Percentiles rank a stretch among this genome's conserved stretches.
phyloP scores from a whole-genome alignment of 768 basidiomycete genomes.

The Gautieria morchelliformis region DNA sequence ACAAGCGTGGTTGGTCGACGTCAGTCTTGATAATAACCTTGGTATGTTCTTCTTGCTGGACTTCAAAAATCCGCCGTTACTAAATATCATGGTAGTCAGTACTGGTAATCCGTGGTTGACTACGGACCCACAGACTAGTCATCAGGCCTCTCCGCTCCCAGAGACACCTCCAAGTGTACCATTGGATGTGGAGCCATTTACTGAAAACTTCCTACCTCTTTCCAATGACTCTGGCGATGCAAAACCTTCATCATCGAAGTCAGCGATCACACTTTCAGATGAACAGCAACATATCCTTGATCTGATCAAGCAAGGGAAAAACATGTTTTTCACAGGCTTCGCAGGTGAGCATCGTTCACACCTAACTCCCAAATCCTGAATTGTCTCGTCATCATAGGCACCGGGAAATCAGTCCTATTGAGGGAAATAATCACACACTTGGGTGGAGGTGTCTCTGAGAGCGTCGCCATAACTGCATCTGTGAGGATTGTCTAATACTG shows the following conservation, averaged over 20 bases:
- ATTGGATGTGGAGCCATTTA: neutral
- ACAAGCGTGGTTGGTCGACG: neutral
- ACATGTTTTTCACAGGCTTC: conserved; percentile 80
- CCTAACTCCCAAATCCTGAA: neutral
- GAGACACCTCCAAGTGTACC: neutral
- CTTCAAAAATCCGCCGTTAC: neutral
- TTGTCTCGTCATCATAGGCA: conserved; percentile 32
- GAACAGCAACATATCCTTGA: conserved; percentile 45
- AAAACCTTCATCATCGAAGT: neutral
- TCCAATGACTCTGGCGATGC: neutral
- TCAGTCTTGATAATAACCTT: neutral
- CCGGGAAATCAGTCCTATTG: conserved; percentile 77
- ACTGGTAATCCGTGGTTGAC: neutral
- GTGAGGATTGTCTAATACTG: conserved; percentile 20
- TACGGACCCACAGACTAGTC: neutral
- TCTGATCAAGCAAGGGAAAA: conserved; percentile 52
- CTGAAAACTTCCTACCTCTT: neutral
- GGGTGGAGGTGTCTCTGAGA: conserved; percentile 24
- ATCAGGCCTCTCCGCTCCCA: neutral
- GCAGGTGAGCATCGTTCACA: conserved; percentile 41
- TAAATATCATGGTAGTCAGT: neutral
- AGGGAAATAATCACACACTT: conserved; percentile 57
- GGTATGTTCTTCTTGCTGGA: neutral
- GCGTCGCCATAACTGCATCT: conserved; percentile 62
- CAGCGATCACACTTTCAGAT: conserved; percentile 33